These are phyloP conservation scores for Lycium ferocissimum DNA, from an alignment of 257 asterid genomes.

Conservation along the genomic window DNA sequence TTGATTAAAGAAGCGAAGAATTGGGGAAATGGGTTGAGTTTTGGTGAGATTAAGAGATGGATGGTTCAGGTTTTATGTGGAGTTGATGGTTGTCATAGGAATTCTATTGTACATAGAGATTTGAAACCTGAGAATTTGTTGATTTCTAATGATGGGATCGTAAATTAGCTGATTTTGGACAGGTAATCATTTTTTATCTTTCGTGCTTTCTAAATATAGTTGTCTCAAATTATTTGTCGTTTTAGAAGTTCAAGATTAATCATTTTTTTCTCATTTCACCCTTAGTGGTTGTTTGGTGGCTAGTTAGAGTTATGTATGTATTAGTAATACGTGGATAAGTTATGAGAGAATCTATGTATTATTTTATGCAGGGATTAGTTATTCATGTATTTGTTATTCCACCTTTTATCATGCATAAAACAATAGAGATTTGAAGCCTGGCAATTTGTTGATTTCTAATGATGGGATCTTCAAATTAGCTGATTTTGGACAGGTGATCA, in stretches of 20 bases:
- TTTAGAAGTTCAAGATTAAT: no score
- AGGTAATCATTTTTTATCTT: slow-evolving; percentile 62
- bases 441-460: slow-evolving; percentile 83
- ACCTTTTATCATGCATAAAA: no score
- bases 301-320: no score
- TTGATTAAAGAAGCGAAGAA: slow-evolving; percentile 69
- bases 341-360: no score
- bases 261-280: no score
- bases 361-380: no score
- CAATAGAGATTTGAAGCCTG: slow-evolving; percentile 86
- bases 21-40: slow-evolving; percentile 64
- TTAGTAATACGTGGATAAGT: no score
- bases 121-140: slow-evolving; percentile 91
- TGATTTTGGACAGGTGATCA: slow-evolving; percentile 98
- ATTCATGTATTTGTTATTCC: no score
- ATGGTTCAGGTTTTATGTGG: slow-evolving; percentile 81
- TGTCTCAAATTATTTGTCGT: no score
- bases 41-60: slow-evolving; percentile 85
- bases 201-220: no score
- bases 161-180: slow-evolving; percentile 94
- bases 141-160: slow-evolving; percentile 82
- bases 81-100: slow-evolving; percentile 81
- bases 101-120: slow-evolving; percentile 87
- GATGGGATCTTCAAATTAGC: slow-evolving; percentile 90
- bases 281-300: no score